Evolutionary conservation across 108 stramenopile genomes (phyloP), one percentile per base, ranked within the genome.

Genomic region (Pseudonitzschia delicatissima): DNA sequence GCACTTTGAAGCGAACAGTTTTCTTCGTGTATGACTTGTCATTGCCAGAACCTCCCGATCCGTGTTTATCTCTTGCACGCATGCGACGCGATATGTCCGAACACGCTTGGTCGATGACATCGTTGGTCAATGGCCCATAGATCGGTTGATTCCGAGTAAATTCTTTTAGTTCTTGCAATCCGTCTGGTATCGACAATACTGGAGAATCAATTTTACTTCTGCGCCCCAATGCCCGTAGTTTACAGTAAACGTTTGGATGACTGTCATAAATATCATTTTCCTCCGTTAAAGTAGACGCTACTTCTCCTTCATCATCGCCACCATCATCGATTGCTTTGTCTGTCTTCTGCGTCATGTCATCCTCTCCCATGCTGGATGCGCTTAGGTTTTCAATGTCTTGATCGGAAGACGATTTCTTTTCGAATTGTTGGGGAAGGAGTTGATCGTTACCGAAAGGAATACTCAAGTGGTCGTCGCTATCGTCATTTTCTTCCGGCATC

Each of bases 101-200:
- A 2, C 57, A 55, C 23, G 57, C 58, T 11, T 49, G 40, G 9
- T 73, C 64, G 11, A 73, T 33, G 17, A 60, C 29, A n/a, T 52
- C 39, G 37, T 40, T 26, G 33, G 26, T 45, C 32, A 66, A 28
- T 13, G 72, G 72, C 72, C 72, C 65, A 27, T 73, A 66, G 5
- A 64, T 65, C 9, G 36, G 0, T 3, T 49, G 53, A 0, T 66
- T 49, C 27, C 34, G 12, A 3, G 42, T 48, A 40, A 27, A 20
- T 45, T 44, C 64, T 57, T 66, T 29, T 13, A 23, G 48, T 59
- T 20, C 17, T 58, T 17, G 7, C n/a, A 45, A 15, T 40, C 28
- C 64, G 31, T 48, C 35, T 11, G 35, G n/a, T 45, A 27, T 31
- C 26, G 50, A 34, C 18, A 42, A 23, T n/a, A 15, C 32, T 34